phyloP scores from a whole-genome alignment of 805 yeast species.

The Saccharomycopsis selenospora region DNA sequence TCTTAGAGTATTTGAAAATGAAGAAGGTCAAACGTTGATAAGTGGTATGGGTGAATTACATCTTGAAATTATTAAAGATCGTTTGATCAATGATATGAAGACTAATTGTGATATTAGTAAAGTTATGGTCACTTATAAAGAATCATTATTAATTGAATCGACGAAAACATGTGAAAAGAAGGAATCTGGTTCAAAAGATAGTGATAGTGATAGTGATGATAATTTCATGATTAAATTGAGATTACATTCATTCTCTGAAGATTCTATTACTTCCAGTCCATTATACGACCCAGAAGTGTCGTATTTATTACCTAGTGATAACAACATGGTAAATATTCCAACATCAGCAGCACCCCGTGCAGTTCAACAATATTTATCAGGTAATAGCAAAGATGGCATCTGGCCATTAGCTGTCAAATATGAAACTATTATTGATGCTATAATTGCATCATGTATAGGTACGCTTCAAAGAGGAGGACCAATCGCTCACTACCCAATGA shows the following conservation, averaged over 20 bases:
- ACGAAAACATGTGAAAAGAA: neutral
- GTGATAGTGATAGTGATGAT: constrained; percentile 23
- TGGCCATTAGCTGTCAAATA: constrained; percentile 44
- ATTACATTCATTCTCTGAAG: constrained; percentile 23
- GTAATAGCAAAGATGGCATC: constrained; percentile 25
- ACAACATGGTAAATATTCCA: constrained; percentile 33
- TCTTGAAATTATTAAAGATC: constrained; percentile 76
- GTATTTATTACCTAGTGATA: constrained; percentile 36
- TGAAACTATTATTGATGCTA: constrained; percentile 45
- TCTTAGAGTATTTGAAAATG: constrained; percentile 59
- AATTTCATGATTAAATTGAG: constrained; percentile 18
- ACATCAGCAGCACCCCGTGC: constrained; percentile 16
- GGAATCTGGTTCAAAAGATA: constrained; percentile 8
- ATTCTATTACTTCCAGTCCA: constrained; percentile 24
- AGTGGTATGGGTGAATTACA: constrained; percentile 98
- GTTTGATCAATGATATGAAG: constrained; percentile 72
- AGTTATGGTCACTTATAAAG: constrained; percentile 86
- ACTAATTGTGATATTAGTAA: constrained; percentile 77
- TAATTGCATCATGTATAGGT: constrained; percentile 52
- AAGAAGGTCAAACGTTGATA: constrained; percentile 83
- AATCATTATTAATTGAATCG: constrained; percentile 38
- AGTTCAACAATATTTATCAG: constrained; percentile 12
- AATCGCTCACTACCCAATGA: constrained; percentile 47
- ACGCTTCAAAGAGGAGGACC: constrained; percentile 66
- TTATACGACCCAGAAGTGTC: constrained; percentile 35